Evolutionary conservation across 2,329 filamentous ascomycete genomes (phyloP), one percentile per base, ranked within the genome.

Genomic region (Sarocladium kiliense): DNA sequence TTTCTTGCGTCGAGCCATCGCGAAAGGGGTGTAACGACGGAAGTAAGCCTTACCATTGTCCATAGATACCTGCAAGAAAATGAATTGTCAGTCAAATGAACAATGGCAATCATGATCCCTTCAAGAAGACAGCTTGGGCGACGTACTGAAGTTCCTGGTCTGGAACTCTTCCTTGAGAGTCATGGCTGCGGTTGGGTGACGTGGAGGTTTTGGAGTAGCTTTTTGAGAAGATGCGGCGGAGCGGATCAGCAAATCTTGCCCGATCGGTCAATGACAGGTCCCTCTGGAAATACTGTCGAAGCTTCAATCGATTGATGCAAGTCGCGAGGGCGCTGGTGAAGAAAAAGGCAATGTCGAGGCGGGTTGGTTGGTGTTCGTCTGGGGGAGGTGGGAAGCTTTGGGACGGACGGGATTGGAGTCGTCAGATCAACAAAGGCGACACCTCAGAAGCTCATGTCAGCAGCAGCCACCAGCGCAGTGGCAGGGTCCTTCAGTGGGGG

Each of bases 141-240:
- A 75, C 85, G 66, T 77, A 88, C 85, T 89, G 74, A 89, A 89
- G 74, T 89, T 89, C 66, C 86, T 78, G 58, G 85, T 86, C 68
- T 80, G 80, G 68, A 89, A 87, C 72, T 88, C 85, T 67, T 88
- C 85, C 72, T 81, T 81, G 74, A 88, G 78, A 69, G 84, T 81
- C 85, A 88, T 88, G 60, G 74, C 85, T 77, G 63, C 67, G 65
- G 47, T 57, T 39, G 53, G 47, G 54, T 54, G 18, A 56, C 47
- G 55, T 34, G 32, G 51, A 47, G 41, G 23, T 45, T 34, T 55
- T 30, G 54, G 3, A 18, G n/a, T 34, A 51, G 27, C 23, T 30
- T n/a, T 30, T 6, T 10, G 3, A 51, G 26, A 3, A 49, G 47
- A 9, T 36, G 47, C 41, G 41, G 21, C 41, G 41, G 21, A 44